Conservation (phyloP, 805 yeast genomes). For the Saturnispora kantuleensis region DNA sequence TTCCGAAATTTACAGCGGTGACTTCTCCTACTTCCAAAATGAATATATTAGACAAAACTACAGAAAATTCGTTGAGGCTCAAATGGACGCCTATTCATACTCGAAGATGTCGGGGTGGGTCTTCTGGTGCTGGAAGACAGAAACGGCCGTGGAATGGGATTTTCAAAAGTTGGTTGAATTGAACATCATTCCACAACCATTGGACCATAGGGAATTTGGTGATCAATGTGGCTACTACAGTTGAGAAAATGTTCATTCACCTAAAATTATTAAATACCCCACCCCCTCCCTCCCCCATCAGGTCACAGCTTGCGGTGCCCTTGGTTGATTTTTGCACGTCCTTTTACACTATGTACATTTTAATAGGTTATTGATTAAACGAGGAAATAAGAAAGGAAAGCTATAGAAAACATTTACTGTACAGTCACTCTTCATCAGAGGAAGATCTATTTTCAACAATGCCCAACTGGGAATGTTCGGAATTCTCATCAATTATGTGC, state of each 20-base stretch:
- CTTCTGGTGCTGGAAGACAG: constrained; percentile 92
- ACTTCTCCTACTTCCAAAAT: constrained; percentile 41
- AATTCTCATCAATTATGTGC: constrained; percentile 1
- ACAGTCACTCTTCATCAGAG: neutral
- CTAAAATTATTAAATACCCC: too few species aligned
- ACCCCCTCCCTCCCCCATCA: too few species aligned
- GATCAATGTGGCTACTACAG: constrained; percentile 24
- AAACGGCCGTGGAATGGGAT: constrained; percentile 79
- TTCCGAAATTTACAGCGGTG: constrained; percentile 35
- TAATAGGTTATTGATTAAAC: neutral
- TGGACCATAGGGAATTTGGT: constrained; percentile 27
- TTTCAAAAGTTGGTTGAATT: constrained; percentile 45
- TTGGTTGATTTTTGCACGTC: neutral
- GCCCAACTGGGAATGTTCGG: constrained; percentile 7
- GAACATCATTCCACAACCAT: constrained; percentile 75
- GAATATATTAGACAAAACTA: constrained; percentile 43
- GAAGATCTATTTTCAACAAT: constrained; percentile 2
- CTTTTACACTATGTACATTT: neutral
- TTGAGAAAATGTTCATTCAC: neutral
- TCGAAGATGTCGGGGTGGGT: constrained; percentile 72
- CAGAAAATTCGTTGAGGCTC: constrained; percentile 77
- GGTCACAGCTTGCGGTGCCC: too few species aligned
- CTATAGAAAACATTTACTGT: neutral
- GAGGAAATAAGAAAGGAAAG: neutral
- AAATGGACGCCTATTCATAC: constrained; percentile 60